Percentiles rank a stretch among this genome's conserved stretches.
phyloP scores from a whole-genome alignment of 2,329 filamentous ascomycete species.

The Penicillium sp. region DNA sequence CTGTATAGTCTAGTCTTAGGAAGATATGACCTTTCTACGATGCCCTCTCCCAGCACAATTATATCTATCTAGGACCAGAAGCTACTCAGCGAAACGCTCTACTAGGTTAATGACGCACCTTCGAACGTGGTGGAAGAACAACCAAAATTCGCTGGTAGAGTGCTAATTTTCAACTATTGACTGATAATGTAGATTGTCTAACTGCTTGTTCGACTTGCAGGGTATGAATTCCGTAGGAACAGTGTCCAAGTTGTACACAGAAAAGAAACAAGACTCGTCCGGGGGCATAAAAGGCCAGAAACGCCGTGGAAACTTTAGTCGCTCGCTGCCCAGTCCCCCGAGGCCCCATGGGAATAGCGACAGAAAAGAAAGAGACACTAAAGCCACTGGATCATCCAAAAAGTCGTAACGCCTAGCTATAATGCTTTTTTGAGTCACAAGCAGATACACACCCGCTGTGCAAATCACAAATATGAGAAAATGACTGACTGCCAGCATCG shows the following conservation, averaged over 20 bases:
- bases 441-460: background rate
- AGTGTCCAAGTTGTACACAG: conserved; percentile 22
- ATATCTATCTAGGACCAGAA: background rate
- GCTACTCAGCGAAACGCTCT: background rate
- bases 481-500: background rate
- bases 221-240: conserved; percentile 18
- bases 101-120: no score
- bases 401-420: conserved; percentile 26
- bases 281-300: conserved; percentile 20
- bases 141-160: background rate
- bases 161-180: background rate
- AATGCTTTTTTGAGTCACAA: conserved; percentile 25
- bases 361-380: conserved; percentile 2
- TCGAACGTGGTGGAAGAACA: background rate
- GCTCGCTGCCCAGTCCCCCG: conserved; percentile 20
- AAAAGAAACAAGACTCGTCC: conserved; percentile 7
- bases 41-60: background rate
- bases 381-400: conserved; percentile 11
- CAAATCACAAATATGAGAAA: background rate
- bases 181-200: background rate
- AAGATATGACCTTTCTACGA: background rate
- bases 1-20: background rate
- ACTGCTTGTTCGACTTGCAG: conserved; percentile 6
- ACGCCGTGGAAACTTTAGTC: conserved; percentile 25
- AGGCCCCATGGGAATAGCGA: conserved; percentile 11